Evolutionary conservation across 331 rosid genomes (phyloP).

Genomic region (Ulmus americana): DNA sequence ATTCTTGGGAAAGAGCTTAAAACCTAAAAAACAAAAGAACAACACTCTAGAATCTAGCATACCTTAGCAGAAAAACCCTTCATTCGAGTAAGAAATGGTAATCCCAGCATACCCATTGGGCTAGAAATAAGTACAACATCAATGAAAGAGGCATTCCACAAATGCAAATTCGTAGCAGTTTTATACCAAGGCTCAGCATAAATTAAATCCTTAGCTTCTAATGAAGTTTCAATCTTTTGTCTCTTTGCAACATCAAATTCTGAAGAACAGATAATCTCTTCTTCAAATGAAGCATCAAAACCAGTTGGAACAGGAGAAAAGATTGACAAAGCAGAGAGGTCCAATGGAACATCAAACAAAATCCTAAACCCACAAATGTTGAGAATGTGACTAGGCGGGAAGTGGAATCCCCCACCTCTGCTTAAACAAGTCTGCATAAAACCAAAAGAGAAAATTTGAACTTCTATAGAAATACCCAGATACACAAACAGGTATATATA

Average conservation of each 20-base stretch:
- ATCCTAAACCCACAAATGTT: conserved; percentile 58
- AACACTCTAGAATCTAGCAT: not conserved
- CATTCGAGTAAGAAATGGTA: conserved; percentile 67
- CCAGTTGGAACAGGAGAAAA: conserved; percentile 65
- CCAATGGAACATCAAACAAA: conserved; percentile 74
- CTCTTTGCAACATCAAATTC: conserved; percentile 32
- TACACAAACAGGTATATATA: not conserved
- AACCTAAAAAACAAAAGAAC: no score
- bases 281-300: conserved; percentile 19
- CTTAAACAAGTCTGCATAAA: conserved; percentile 61
- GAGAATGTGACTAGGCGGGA: conserved; percentile 76
- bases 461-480: not conserved
- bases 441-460: not conserved
- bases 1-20: not conserved
- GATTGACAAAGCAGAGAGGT: conserved; percentile 61
- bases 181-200: conserved; percentile 78
- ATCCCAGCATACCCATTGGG: conserved; percentile 87
- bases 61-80: conserved; percentile 89
- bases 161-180: conserved; percentile 54
- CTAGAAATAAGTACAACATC: conserved; percentile 74
- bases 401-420: conserved; percentile 63
- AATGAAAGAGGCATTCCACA: conserved; percentile 59
- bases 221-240: conserved; percentile 44
- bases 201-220: conserved; percentile 40
- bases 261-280: conserved; percentile 19